phyloP scores from a whole-genome alignment of 139 green algal genomes.

The Diplosphaera chodatii region DNA sequence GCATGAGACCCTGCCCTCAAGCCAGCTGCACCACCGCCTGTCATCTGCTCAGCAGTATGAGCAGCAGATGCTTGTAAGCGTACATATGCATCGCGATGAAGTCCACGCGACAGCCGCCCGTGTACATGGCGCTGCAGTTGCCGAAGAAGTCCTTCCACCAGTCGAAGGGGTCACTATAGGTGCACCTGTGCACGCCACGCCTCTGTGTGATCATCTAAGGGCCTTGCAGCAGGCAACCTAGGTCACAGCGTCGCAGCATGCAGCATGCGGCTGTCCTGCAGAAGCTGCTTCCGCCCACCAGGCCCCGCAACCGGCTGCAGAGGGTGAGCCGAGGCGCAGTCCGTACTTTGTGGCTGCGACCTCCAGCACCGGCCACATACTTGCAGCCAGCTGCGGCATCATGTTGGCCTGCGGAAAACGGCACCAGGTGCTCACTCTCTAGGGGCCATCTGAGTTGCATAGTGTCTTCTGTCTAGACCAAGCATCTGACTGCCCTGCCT shows the following conservation, averaged over 20 bases:
- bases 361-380: slow-evolving; percentile 10
- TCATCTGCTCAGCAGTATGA: too few relatives aligned
- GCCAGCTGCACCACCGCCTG: too few relatives aligned
- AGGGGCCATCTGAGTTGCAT: too few relatives aligned
- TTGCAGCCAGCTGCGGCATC: not conserved
- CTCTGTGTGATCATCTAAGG: too few relatives aligned
- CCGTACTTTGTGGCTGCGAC: slow-evolving; percentile 4
- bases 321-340: slow-evolving; percentile 1
- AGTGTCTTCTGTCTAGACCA: too few relatives aligned
- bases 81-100: slow-evolving; percentile 12
- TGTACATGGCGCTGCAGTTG: not conserved
- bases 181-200: not conserved
- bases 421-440: too few relatives aligned
- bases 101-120: slow-evolving; percentile 12
- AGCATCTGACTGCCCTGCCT: too few relatives aligned
- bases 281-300: not conserved
- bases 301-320: not conserved
- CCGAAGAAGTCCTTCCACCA: slow-evolving; percentile 17
- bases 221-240: too few relatives aligned
- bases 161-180: not conserved
- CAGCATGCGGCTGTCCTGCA: too few relatives aligned
- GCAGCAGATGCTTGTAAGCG: not conserved
- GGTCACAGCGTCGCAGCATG: too few relatives aligned
- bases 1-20: too few relatives aligned
- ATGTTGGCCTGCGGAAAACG: not conserved